Conservation (phyloP, 192 early-diverging fungal species). For the Kappamyces sp. region DNA sequence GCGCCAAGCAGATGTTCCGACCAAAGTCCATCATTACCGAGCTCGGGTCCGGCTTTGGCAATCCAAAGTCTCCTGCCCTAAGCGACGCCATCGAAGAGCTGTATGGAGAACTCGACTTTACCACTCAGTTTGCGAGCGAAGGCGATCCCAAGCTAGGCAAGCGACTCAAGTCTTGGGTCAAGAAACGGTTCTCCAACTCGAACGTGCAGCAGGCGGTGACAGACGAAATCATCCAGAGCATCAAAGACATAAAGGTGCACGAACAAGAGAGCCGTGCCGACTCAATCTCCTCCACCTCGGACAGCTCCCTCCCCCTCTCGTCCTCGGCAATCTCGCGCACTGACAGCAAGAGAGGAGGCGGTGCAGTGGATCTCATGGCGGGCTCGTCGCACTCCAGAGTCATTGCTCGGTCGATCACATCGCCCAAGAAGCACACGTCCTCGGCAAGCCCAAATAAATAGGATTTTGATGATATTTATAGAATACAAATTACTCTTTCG, state of each 20-base stretch:
- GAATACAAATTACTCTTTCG: too few relatives aligned
- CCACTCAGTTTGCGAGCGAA: constrained; percentile 4
- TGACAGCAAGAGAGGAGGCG: too few relatives aligned
- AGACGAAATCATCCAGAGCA: too few relatives aligned
- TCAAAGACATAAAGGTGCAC: too few relatives aligned
- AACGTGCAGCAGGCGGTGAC: too few relatives aligned
- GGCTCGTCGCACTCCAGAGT: constrained; percentile 10
- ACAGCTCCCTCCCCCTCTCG: too few relatives aligned
- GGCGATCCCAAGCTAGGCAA: background rate
- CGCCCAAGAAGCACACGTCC: too few relatives aligned
- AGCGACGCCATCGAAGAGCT: constrained; percentile 11
- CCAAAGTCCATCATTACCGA: constrained; percentile 2
- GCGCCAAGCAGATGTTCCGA: background rate
- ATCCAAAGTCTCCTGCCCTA: background rate
- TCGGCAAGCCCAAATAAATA: too few relatives aligned
- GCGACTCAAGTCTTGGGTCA: constrained; percentile 5
- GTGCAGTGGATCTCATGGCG: background rate
- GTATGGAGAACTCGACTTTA: constrained; percentile 10
- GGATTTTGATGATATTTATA: too few relatives aligned
- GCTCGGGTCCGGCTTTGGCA: background rate
- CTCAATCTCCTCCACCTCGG: too few relatives aligned
- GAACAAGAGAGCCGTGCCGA: too few relatives aligned
- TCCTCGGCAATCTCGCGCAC: too few relatives aligned
- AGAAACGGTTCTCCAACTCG: constrained; percentile 1
- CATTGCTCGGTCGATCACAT: background rate